phyloP scores from a whole-genome alignment of 345 rosid genomes.

The Combretum micranthum region DNA sequence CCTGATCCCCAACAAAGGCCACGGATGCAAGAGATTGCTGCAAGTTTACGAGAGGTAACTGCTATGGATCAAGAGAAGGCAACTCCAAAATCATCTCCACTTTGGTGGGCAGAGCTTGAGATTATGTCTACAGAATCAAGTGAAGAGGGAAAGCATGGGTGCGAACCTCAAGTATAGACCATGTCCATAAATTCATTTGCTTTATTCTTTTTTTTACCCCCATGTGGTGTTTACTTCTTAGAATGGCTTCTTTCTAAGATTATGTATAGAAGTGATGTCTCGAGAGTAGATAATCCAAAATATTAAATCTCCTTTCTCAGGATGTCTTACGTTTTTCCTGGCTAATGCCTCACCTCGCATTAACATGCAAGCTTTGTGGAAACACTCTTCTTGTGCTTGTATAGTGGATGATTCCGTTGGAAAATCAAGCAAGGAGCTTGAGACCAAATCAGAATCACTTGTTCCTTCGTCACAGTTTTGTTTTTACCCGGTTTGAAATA shows the following conservation, averaged over 20 bases:
- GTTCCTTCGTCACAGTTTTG: too few relatives aligned
- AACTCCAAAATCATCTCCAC: constrained; percentile 67
- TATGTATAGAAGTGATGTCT: too few relatives aligned
- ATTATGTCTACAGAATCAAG: constrained; percentile 48
- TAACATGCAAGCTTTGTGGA: too few relatives aligned
- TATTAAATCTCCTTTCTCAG: too few relatives aligned
- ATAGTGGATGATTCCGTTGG: too few relatives aligned
- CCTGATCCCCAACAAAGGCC: constrained; percentile 53
- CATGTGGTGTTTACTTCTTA: background rate
- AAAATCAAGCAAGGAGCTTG: too few relatives aligned
- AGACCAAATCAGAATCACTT: too few relatives aligned
- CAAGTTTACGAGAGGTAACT: constrained; percentile 61
- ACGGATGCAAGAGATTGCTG: constrained; percentile 46
- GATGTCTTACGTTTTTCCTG: too few relatives aligned
- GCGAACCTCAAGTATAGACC: constrained; percentile 2
- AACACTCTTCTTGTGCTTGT: too few relatives aligned
- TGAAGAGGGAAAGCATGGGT: constrained; percentile 7
- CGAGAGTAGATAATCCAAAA: too few relatives aligned
- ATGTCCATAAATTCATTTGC: background rate
- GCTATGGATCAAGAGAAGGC: constrained; percentile 67
- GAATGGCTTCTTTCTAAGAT: background rate
- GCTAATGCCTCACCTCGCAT: too few relatives aligned
- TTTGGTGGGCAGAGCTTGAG: constrained; percentile 99
- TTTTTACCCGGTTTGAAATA: too few relatives aligned
- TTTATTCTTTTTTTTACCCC: background rate